phyloP scores from a whole-genome alignment of 148 eudicot genomes.

The Dianthus caryophyllus region DNA sequence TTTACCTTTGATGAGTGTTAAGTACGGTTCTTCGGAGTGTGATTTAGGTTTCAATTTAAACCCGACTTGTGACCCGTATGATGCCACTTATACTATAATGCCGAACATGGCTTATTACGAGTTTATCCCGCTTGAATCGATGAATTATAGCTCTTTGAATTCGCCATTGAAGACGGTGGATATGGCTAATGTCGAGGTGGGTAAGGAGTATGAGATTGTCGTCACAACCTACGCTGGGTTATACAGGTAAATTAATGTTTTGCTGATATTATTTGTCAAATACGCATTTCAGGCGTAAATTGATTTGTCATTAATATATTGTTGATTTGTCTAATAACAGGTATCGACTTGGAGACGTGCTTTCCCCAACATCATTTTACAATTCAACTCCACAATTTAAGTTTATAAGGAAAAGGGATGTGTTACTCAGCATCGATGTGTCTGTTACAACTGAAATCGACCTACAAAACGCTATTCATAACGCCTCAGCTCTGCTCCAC shows the following conservation, averaged over 20 bases:
- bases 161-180: conserved; percentile 31
- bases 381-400: conserved; percentile 75
- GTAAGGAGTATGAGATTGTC: conserved; percentile 68
- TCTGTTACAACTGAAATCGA: conserved; percentile 48
- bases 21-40: conserved; percentile 2
- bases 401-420: conserved; percentile 60
- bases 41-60: conserved; percentile 51
- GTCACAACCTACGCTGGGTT: conserved; percentile 41
- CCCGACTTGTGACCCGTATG: conserved; percentile 53
- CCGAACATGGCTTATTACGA: conserved; percentile 83
- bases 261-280: too few species aligned
- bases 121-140: conserved; percentile 53
- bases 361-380: conserved; percentile 53
- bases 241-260: background rate
- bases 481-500: conserved; percentile 28
- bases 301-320: background rate
- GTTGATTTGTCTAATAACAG: too few species aligned
- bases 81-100: conserved; percentile 67
- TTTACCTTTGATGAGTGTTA: background rate
- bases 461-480: conserved; percentile 41
- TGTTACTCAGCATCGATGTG: conserved; percentile 48
- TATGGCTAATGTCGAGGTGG: conserved; percentile 51
- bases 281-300: too few species aligned
- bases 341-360: conserved; percentile 71
- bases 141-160: too few species aligned